Conservation (phyloP, 1,284 basidiomycete species). For the Ganoderma meredithae region DNA sequence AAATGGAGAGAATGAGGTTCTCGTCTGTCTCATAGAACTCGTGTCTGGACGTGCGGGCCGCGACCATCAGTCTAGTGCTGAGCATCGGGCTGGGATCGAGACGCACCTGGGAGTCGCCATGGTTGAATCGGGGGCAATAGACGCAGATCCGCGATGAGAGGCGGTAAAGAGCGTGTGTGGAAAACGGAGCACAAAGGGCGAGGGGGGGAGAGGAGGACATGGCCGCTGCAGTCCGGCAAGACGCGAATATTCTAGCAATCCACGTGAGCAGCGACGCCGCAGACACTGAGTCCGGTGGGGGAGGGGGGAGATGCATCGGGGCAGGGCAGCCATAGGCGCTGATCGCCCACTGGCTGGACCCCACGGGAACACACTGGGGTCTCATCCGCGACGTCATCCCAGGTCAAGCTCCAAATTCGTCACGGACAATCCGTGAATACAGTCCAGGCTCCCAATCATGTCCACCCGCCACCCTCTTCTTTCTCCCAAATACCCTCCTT, state of each 20-base stretch:
- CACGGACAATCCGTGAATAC: constrained; percentile 4
- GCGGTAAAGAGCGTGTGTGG: not conserved
- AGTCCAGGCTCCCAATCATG: constrained; percentile 17
- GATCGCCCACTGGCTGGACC: not conserved
- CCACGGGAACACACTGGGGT: not conserved
- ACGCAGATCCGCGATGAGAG: not conserved
- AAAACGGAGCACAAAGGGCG: not conserved
- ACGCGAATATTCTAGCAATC: constrained; percentile 33
- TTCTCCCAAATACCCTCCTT: constrained; percentile 12
- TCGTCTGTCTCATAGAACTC: constrained; percentile 91
- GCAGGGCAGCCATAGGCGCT: not conserved
- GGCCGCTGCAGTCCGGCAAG: constrained; percentile 3
- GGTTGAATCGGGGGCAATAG: not conserved
- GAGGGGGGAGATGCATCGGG: constrained; percentile 15
- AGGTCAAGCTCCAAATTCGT: constrained; percentile 7
- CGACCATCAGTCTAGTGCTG: not conserved
- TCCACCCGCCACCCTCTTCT: constrained; percentile 20
- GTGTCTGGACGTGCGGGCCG: constrained; percentile 57
- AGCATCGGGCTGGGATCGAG: not conserved
- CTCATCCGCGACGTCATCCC: constrained; percentile 26
- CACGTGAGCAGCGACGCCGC: constrained; percentile 33
- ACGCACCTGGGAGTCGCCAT: constrained; percentile 29
- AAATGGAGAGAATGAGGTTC: constrained; percentile 76
- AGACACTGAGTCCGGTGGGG: too few relatives aligned
- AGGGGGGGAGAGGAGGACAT: constrained; percentile 7